Percentiles rank a stretch among this genome's conserved stretches.
Conservation (phyloP, 176 grass and related monocot species). For the Musa schizocarpa region DNA sequence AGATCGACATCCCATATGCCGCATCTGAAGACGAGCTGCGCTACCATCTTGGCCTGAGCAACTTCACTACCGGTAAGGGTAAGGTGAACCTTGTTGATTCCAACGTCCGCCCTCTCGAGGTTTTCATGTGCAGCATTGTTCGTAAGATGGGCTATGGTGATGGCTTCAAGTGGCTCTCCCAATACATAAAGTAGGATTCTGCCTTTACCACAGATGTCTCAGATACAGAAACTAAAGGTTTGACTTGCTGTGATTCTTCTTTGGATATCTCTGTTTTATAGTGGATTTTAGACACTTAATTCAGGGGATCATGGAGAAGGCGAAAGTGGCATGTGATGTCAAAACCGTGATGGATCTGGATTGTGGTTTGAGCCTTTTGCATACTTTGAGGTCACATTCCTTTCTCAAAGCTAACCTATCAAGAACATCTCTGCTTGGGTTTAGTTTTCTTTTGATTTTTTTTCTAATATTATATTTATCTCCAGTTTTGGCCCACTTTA, state of each 20-base stretch:
- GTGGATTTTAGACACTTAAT: neutral
- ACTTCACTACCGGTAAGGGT: conserved; percentile 77
- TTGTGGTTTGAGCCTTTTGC: neutral
- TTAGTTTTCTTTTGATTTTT: too few relatives aligned
- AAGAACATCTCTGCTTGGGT: too few relatives aligned
- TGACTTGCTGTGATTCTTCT: neutral
- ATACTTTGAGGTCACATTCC: neutral
- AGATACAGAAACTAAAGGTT: neutral
- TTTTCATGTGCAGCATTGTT: conserved; percentile 89
- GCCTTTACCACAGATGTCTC: neutral
- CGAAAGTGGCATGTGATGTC: neutral
- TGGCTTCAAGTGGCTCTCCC: conserved; percentile 75
- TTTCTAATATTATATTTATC: too few relatives aligned
- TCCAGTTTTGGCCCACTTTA: too few relatives aligned
- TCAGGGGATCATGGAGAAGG: neutral
- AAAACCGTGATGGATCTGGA: neutral
- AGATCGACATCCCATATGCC: conserved; percentile 69
- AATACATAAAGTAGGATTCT: conserved; percentile 62
- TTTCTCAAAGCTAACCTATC: neutral
- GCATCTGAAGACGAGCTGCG: conserved; percentile 62
- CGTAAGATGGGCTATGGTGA: conserved; percentile 87
- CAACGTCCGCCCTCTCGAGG: conserved; percentile 60
- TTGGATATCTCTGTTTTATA: neutral
- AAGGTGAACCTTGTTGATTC: conserved; percentile 52
- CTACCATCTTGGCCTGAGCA: conserved; percentile 59